These are phyloP conservation scores for Microdochium paspali DNA, from an alignment of 2,329 filamentous ascomycete genomes.

Conservation along the genomic window DNA sequence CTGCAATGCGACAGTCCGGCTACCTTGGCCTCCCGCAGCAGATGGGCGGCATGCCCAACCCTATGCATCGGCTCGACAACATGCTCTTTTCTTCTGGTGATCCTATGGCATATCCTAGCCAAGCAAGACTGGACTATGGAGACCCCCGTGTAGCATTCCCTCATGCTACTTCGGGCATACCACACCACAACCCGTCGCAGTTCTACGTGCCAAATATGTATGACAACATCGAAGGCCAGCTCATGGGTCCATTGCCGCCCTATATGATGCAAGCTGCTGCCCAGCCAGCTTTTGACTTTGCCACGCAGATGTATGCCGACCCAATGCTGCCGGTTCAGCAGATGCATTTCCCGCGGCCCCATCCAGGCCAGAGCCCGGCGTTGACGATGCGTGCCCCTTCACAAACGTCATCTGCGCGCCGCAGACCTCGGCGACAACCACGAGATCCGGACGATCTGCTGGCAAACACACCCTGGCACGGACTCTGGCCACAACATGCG, in stretches of 20 bases:
- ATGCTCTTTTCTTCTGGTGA: slow-evolving; percentile 77
- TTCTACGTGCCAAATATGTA: slow-evolving; percentile 44
- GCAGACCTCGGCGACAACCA: slow-evolving; percentile 22
- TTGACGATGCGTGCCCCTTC: slow-evolving; percentile 9
- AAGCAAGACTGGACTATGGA: slow-evolving; percentile 56
- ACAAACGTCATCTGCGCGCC: slow-evolving; percentile 11
- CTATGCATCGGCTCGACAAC: slow-evolving; percentile 60
- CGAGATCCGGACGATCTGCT: slow-evolving; percentile 41
- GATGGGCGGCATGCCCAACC: slow-evolving; percentile 23
- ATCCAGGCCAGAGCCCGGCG: slow-evolving; percentile 10
- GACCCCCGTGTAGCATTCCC: slow-evolving; percentile 18
- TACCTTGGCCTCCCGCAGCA: background rate
- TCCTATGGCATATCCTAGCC: slow-evolving; percentile 71
- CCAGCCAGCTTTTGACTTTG: slow-evolving; percentile 30
- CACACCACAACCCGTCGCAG: slow-evolving; percentile 24
- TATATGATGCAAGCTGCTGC: slow-evolving; percentile 53
- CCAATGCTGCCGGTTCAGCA: slow-evolving; percentile 30
- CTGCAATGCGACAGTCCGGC: background rate
- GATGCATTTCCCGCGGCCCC: slow-evolving; percentile 20
- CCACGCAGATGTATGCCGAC: slow-evolving; percentile 33
- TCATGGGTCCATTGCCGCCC: slow-evolving; percentile 61
- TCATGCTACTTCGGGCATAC: slow-evolving; percentile 17
- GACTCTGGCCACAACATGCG: slow-evolving; percentile 17
- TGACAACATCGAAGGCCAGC: slow-evolving; percentile 63
- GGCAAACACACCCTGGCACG: slow-evolving; percentile 22